phyloP scores from a whole-genome alignment of 176 grass and related monocot species.

The Oryza nivara region DNA sequence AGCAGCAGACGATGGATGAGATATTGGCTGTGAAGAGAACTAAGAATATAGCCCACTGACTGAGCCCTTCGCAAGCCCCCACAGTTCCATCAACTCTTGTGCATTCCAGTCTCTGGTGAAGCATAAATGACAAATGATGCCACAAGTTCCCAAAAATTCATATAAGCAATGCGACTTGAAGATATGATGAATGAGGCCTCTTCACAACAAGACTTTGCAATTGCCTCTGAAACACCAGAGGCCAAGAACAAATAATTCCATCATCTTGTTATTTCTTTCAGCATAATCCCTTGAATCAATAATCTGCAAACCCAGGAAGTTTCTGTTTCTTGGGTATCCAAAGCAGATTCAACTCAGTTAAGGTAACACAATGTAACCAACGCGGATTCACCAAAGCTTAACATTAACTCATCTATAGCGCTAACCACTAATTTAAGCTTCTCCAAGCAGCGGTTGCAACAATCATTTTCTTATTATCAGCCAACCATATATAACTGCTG shows the following conservation, averaged over 20 bases:
- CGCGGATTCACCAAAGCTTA: conserved; percentile 62
- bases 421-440: conserved; percentile 63
- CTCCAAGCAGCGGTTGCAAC: conserved; percentile 55
- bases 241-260: conserved; percentile 74
- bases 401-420: conserved; percentile 52
- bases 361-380: conserved; percentile 72
- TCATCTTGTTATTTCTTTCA: conserved; percentile 66
- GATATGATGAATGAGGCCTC: conserved; percentile 66
- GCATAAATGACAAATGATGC: conserved; percentile 78
- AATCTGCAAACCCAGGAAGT: conserved; percentile 41
- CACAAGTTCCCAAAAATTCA: conserved; percentile 80
- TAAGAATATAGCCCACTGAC: conserved; percentile 83
- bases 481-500: conserved; percentile 55
- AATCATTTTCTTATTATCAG: conserved; percentile 78
- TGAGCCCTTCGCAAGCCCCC: conserved; percentile 80
- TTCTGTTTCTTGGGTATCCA: conserved; percentile 55
- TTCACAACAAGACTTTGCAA: conserved; percentile 58
- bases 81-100: conserved; percentile 85
- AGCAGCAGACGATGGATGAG: conserved; percentile 77
- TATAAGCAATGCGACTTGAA: conserved; percentile 63
- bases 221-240: conserved; percentile 74
- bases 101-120: conserved; percentile 69
- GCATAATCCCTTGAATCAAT: conserved; percentile 56
- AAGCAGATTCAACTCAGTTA: conserved; percentile 28
- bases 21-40: conserved; percentile 72